Conservation (phyloP, 306 rosid species). For the Inga laurina region DNA sequence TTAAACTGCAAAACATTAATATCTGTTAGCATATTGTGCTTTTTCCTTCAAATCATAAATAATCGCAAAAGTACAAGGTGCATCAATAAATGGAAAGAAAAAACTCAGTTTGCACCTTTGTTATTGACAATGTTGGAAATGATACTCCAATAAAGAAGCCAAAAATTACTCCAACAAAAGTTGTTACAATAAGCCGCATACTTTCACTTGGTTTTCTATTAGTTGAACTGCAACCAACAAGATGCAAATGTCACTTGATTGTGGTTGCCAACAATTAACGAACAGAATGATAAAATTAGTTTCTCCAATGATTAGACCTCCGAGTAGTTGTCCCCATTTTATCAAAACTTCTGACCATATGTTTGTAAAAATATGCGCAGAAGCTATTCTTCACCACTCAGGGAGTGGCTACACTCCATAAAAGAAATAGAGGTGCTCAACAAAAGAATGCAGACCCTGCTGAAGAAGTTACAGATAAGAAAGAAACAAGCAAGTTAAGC, state of each 20-base stretch:
- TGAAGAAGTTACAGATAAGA: conserved; percentile 32
- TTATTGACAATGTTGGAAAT: conserved; percentile 71
- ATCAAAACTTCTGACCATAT: conserved; percentile 51
- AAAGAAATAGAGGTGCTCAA: conserved; percentile 31
- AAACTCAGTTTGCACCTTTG: conserved; percentile 59
- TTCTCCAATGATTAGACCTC: conserved; percentile 53
- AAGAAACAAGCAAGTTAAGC: conserved; percentile 34
- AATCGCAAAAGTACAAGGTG: conserved; percentile 18
- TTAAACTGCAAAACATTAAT: conserved; percentile 63
- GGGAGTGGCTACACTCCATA: conserved; percentile 38
- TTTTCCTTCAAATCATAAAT: conserved; percentile 27
- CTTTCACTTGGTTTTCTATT: conserved; percentile 80
- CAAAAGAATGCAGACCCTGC: conserved; percentile 44
- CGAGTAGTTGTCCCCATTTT: conserved; percentile 81
- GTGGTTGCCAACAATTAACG: conserved; percentile 17
- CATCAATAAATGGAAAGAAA: conserved; percentile 6
- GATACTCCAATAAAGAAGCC: conserved; percentile 92
- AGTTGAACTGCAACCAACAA: conserved; percentile 61
- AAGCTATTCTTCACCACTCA: conserved; percentile 51
- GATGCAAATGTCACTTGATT: conserved; percentile 32
- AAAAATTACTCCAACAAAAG: conserved; percentile 79
- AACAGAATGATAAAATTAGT: conserved; percentile 22
- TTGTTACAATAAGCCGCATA: conserved; percentile 80
- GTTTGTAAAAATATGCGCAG: conserved; percentile 43
- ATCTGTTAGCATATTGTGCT: conserved; percentile 27